Evolutionary conservation across 805 yeast genomes (phyloP), one percentile per base, ranked within the genome.

Genomic region (Metschnikowia arizonensis): DNA sequence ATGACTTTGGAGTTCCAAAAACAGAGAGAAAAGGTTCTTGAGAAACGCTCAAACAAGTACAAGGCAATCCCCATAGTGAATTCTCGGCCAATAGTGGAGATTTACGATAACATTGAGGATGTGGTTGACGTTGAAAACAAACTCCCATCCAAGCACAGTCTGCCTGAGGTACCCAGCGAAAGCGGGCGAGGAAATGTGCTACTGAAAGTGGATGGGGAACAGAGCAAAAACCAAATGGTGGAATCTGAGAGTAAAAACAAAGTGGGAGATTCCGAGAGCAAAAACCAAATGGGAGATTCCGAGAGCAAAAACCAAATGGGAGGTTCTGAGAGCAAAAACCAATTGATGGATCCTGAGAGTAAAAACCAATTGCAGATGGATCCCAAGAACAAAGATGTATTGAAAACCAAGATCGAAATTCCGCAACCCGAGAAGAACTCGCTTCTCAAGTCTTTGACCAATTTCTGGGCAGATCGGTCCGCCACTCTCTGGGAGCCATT

Each of bases 401-500:
- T 15, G 14, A 40, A 48, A 43, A 28, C 45, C 23, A 53, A 52
- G 24, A 36, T 59, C 9, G 69, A 66, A 10, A 55, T 69, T 30
- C 69, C 72, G 0, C 74, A 68, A 40, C 74, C 74, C 5, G 97
- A 90, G 57, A 79, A 80, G 53, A 78, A 82, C 18, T 83, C 97
- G 0, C 64, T 93, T 29, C 77, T 93, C 68, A 88, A 86, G 56
- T 81, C 95, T 0, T 69, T 95, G 45, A 79, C 95, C 0, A 88
- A 83, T 56, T 93, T 93, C 64, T 93, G 98, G 98, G 97, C 97
- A 1, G 98, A 93, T 65, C 72, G 99, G 57, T 87, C 98, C 1
- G 93, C 97, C 0, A 84, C 95, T 1, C 74, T 93, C 17, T 95
- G 98, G 98, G 89, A 87, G 53, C 95, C 97, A 0, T 69, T 93